Conservation (phyloP, 495 filamentous ascomycete species). For the Ramalina intermedia region DNA sequence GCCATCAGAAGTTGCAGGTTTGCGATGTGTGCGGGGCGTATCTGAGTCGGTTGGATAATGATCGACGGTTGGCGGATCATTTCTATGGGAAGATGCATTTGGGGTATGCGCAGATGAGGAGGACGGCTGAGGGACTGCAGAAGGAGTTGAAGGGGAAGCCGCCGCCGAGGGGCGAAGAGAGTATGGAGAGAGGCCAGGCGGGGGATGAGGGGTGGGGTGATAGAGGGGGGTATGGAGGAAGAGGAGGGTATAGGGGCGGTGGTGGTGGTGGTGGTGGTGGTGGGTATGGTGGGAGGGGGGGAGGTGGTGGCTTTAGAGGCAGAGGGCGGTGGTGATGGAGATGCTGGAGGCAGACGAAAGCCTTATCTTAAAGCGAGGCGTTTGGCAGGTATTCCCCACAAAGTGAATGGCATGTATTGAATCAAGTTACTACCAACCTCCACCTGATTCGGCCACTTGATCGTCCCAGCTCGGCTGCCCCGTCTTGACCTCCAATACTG, state of each 20-base stretch:
- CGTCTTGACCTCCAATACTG: background rate
- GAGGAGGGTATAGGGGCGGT: constrained; percentile 33
- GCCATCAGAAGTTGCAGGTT: constrained; percentile 95
- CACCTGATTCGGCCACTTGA: constrained; percentile 19
- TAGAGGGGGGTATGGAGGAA: constrained; percentile 39
- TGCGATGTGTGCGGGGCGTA: constrained; percentile 98
- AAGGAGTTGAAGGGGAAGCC: constrained; percentile 69
- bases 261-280: constrained; percentile 33
- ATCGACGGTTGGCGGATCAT: constrained; percentile 84
- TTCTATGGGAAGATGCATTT: constrained; percentile 99
- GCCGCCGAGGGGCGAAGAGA: constrained; percentile 43
- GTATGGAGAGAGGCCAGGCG: constrained; percentile 18
- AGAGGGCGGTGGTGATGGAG: constrained; percentile 8
- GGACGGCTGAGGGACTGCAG: constrained; percentile 69
- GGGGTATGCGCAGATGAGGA: constrained; percentile 95
- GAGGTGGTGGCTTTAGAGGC: constrained; percentile 3
- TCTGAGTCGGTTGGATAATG: constrained; percentile 80
- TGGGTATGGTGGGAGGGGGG: constrained; percentile 24
- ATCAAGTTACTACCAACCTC: background rate
- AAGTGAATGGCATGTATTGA: background rate
- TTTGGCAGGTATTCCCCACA: background rate
- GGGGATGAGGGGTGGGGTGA: constrained; percentile 38
- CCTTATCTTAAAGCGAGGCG: constrained; percentile 9
- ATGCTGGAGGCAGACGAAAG: background rate
- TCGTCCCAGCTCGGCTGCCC: constrained; percentile 25